Base-by-base conservation (phyloP, 768 basidiomycete genomes). In the Russula olivacea region DNA sequence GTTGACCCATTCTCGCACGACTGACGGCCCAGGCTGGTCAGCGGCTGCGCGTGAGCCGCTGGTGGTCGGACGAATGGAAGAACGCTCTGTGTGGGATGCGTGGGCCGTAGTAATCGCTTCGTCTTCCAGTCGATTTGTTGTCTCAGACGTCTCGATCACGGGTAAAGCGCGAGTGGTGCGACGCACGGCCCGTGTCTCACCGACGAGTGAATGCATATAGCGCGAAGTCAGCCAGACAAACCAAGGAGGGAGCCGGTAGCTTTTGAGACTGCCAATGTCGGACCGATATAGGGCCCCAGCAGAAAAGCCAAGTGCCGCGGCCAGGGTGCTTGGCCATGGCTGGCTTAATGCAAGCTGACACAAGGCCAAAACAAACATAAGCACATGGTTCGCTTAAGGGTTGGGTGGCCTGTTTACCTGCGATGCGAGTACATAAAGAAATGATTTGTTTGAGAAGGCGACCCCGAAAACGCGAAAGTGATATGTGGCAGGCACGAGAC, bases 221-320 rank as follows among this genome's bases (percentile, higher is more conserved):
- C 77, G 78, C n/a, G 74, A 74, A 15, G 83, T 76, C 63, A 93
- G 79, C 19, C 75, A 71, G 45, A 87, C 77, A 9, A 88, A 65
- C 6, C 78, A 74, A 0, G 79, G 80, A 0, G 93, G 83, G 30
- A 96, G 73, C 28, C 93, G 85, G 77, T 91, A 95, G 3, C 81
- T 74, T 69, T 94, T 93, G 55, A 94, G 79, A 58, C 83, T 84
- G 19, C 89, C 80, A 17, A 93, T 70, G 71, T 94, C 92, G 9
- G 92, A 88, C 43, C 92, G 87, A 72, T 95, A 96, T 40, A 92
- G 75, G 68, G 86, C 83, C 1, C 93, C 92, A 7, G 83, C 75
- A 10, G 88, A 66, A 8, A 93, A 63, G 25, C 93, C 93, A 38
- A 90, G 74, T 30, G 80, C 64, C 1, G 88, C 81, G 2, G 83